A percentile compares a stretch with the other conserved stretches of the same genome.
phyloP scores from a whole-genome alignment of 805 yeast species.

The Saccharomycopsis guyanensis region DNA sequence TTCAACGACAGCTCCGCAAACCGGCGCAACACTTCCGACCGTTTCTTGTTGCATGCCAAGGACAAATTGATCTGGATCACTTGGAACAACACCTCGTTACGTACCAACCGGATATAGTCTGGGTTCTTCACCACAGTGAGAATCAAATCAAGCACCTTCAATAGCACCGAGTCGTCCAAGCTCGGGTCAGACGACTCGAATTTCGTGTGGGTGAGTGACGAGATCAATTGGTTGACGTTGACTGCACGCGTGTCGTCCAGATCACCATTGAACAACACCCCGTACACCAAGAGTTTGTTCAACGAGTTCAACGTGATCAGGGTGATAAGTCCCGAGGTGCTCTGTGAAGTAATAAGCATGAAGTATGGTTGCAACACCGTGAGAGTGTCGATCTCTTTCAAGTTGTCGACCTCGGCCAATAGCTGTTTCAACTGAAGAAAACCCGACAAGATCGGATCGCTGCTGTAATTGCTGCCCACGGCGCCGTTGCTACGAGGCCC shows the following conservation, averaged over 20 bases:
- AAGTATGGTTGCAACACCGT: constrained; percentile 83
- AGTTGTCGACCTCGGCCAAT: constrained; percentile 44
- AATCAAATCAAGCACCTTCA: constrained; percentile 71
- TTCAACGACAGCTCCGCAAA: constrained; percentile 82
- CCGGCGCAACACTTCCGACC: constrained; percentile 81
- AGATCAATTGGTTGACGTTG: constrained; percentile 32
- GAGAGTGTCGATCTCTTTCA: constrained; percentile 57
- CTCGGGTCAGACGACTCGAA: constrained; percentile 93
- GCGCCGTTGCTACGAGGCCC: neutral
- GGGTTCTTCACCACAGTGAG: constrained; percentile 47
- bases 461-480: constrained; percentile 25
- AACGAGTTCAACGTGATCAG: constrained; percentile 71
- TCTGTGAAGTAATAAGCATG: constrained; percentile 71
- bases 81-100: constrained; percentile 80
- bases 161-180: constrained; percentile 83
- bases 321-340: constrained; percentile 82
- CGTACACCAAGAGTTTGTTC: constrained; percentile 63
- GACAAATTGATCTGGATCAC: constrained; percentile 87
- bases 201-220: constrained; percentile 82
- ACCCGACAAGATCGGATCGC: constrained; percentile 65
- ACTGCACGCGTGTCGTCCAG: neutral
- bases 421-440: constrained; percentile 73
- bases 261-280: constrained; percentile 36
- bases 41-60: constrained; percentile 83
- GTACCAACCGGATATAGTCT: constrained; percentile 48